Base-by-base conservation (phyloP, 345 rosid species). In the Bretschneidera sinensis region DNA sequence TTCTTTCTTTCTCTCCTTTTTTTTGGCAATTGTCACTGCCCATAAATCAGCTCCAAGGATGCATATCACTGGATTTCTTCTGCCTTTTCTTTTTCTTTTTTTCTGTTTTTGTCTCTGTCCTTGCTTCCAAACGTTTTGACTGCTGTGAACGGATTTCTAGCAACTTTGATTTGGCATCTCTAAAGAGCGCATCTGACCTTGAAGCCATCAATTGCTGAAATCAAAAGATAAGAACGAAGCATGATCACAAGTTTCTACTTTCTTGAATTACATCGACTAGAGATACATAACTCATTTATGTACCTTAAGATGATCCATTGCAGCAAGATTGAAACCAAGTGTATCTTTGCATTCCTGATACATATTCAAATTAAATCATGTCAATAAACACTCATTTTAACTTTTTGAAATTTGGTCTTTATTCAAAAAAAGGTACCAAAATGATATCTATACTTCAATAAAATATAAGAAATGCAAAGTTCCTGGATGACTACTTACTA, bases 231-330 rank as follows among this genome's bases (percentile, higher is more conserved):
- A 54, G 48, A 48, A 54, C 18, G 17, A 28, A 28, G 24, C 15
- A 43, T 13, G 24, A 6, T 24, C 6, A 54, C n/a, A 14, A 51
- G 21, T 24, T 22, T 43, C 15, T 48, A 39, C 25, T 21, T 33
- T 10, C 35, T 5, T 9, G 17, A 17, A 43, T 18, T 48, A 54
- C n/a, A 51, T 25, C 16, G 21, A 18, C 19, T 22, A 49, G 39
- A n/a, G 11, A 33, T 33, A 21, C 6, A 34, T 35, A 23, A 28
- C 25, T 54, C 20, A 47, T 53, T 17, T 48, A 43, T 65, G 31
- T 60, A 94, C 97, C 92, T 81, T 86, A 16, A 91, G 72, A 83
- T 95, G 99, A 80, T 95, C 91, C 96, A 88, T 85, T 51, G 91
- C 97, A 0, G 99, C 96, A 68, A 95, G 87, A 65, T 91, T 95